phyloP scores from a whole-genome alignment of 2,329 filamentous ascomycete genomes.

The Phoma sp. region DNA sequence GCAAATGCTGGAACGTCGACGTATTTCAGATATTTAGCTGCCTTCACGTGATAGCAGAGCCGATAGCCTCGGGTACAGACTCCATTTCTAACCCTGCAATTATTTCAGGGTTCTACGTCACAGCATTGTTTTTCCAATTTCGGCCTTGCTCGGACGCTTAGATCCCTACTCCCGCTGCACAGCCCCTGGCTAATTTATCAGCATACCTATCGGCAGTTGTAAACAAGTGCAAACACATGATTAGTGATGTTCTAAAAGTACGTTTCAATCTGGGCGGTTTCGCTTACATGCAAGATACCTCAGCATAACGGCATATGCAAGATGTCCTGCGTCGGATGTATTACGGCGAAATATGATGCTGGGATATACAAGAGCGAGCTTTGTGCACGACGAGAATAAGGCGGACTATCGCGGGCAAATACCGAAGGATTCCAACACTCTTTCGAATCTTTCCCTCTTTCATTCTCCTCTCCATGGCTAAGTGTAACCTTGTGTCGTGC shows the following conservation, averaged over 20 bases:
- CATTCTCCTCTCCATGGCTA: slow-evolving; percentile 4
- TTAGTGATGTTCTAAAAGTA: slow-evolving; percentile 4
- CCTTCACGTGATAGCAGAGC: not conserved
- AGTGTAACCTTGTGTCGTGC: slow-evolving; percentile 8
- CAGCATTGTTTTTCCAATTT: not conserved
- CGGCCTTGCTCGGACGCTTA: not conserved
- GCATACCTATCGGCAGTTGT: slow-evolving; percentile 5
- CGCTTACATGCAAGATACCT: not conserved
- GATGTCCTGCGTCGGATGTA: not conserved
- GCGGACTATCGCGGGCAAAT: not conserved
- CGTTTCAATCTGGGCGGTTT: not conserved
- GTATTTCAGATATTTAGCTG: not conserved
- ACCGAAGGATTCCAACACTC: not conserved
- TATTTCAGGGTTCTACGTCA: not conserved
- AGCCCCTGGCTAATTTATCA: slow-evolving; percentile 13
- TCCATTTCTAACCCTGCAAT: not conserved
- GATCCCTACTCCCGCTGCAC: slow-evolving; percentile 3
- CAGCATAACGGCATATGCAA: slow-evolving; percentile 2
- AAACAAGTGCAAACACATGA: slow-evolving; percentile 2
- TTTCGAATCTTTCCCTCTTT: not conserved
- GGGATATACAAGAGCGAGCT: slow-evolving; percentile 4
- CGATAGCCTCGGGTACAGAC: not conserved
- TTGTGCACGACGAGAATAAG: not conserved
- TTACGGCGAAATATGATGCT: slow-evolving; percentile 3
- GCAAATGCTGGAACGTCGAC: too few relatives aligned